phyloP scores from a whole-genome alignment of 2,329 filamentous ascomycete species.

The Arthrobotrys sinensis region DNA sequence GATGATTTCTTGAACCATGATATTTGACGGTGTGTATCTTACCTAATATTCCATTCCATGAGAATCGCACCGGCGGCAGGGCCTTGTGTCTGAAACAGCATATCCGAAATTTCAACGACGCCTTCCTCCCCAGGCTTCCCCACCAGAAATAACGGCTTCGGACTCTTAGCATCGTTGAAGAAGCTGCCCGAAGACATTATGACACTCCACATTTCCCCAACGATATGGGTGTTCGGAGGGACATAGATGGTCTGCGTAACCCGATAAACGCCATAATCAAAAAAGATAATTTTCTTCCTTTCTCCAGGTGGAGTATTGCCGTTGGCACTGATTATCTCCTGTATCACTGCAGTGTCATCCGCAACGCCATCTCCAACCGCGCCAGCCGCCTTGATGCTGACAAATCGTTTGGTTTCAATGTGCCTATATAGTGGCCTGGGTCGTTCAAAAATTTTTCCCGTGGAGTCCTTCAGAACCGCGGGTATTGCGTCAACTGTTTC shows the following conservation, averaged over 20 bases:
- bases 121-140: constrained; percentile 71
- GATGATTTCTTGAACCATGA: constrained; percentile 56
- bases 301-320: constrained; percentile 77
- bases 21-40: not conserved
- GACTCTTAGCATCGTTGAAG: constrained; percentile 69
- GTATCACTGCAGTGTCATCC: constrained; percentile 89
- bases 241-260: constrained; percentile 70
- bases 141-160: constrained; percentile 72
- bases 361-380: constrained; percentile 89
- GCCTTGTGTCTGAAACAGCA: constrained; percentile 69
- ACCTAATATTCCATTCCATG: constrained; percentile 78
- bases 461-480: constrained; percentile 66
- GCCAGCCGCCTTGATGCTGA: constrained; percentile 79
- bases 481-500: constrained; percentile 50
- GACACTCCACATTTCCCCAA: constrained; percentile 73
- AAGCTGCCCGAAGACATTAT: constrained; percentile 70
- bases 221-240: constrained; percentile 71
- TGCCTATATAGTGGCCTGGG: constrained; percentile 89
- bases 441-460: constrained; percentile 84
- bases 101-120: constrained; percentile 71
- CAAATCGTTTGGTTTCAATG: constrained; percentile 72
- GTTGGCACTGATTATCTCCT: constrained; percentile 78
- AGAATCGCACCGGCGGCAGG: constrained; percentile 78
- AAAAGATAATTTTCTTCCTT: constrained; percentile 68
- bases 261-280: constrained; percentile 69